These are phyloP conservation scores for Tylopilus balloui DNA, from an alignment of 768 basidiomycete genomes.

Conservation along the genomic window DNA sequence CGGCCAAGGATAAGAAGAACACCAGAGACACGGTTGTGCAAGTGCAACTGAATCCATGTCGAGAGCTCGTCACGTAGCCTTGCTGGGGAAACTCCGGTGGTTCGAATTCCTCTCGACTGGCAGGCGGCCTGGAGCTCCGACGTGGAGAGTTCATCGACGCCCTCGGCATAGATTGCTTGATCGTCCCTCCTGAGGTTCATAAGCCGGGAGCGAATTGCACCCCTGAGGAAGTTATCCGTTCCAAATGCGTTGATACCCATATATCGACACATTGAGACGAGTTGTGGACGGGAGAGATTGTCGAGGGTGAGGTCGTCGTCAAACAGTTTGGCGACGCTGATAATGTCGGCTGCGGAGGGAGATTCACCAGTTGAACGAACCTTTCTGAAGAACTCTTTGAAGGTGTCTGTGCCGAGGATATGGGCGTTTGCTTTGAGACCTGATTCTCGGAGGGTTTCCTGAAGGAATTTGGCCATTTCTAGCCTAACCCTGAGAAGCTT, in stretches of 20 bases:
- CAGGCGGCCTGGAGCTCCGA: slow-evolving; percentile 90
- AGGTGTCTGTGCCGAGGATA: slow-evolving; percentile 90
- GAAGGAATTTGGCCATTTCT: slow-evolving; percentile 99
- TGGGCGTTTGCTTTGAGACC: slow-evolving; percentile 89
- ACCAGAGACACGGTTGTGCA: slow-evolving; percentile 88
- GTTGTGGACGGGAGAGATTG: slow-evolving; percentile 96
- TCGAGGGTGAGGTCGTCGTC: slow-evolving; percentile 97
- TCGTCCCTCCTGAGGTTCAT: slow-evolving; percentile 86
- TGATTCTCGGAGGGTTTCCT: slow-evolving; percentile 93
- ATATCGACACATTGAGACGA: slow-evolving; percentile 95
- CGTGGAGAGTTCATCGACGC: slow-evolving; percentile 85
- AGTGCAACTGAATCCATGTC: slow-evolving; percentile 90
- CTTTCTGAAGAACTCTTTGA: slow-evolving; percentile 99
- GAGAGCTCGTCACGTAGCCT: slow-evolving; percentile 83
- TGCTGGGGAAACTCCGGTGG: slow-evolving; percentile 80
- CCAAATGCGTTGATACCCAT: slow-evolving; percentile 99
- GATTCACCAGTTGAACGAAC: slow-evolving; percentile 94
- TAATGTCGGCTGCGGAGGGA: slow-evolving; percentile 82
- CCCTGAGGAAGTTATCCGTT: slow-evolving; percentile 96
- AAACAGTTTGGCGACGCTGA: slow-evolving; percentile 94
- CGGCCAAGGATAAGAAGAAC: slow-evolving; percentile 91
- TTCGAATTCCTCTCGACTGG: slow-evolving; percentile 91
- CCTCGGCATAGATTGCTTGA: slow-evolving; percentile 86
- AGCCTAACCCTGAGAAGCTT: slow-evolving; percentile 91
- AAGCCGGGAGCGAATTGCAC: slow-evolving; percentile 80